A percentile compares a stretch with the other conserved stretches of the same genome.
Evolutionary conservation across 331 rosid species (phyloP).

Genomic region (Quercus tomentella): DNA sequence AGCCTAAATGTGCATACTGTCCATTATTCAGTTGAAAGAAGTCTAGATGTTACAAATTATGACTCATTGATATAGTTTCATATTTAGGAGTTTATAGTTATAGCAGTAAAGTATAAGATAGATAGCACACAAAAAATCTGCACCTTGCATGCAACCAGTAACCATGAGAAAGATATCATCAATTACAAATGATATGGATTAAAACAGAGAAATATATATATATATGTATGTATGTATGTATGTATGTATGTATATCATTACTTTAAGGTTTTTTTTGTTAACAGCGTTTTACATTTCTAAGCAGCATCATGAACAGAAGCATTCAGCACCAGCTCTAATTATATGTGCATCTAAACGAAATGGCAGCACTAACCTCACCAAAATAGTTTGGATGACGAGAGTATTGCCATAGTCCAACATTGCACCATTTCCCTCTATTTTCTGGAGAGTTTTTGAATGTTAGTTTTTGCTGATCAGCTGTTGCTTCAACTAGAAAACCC

Average conservation of each 20-base stretch:
- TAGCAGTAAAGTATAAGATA: background rate
- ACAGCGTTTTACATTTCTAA: background rate
- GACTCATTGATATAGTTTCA: background rate
- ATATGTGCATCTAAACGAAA: slow-evolving; percentile 11
- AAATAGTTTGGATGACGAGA: slow-evolving; percentile 98
- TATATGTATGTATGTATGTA: accelerated
- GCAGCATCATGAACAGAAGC: background rate
- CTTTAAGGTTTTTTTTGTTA: background rate
- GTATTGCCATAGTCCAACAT: slow-evolving; percentile 75
- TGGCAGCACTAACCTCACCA: slow-evolving; percentile 73
- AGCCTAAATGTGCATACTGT: background rate
- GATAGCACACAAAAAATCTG: background rate
- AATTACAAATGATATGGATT: background rate
- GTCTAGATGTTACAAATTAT: background rate
- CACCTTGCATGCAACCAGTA: background rate
- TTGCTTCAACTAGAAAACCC: slow-evolving; percentile 68
- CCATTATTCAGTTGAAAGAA: background rate
- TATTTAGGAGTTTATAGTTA: background rate
- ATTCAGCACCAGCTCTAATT: slow-evolving; percentile 4
- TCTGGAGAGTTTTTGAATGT: slow-evolving; percentile 51
- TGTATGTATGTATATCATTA: background rate
- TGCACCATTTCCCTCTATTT: slow-evolving; percentile 90
- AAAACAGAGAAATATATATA: background rate
- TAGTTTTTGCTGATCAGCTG: slow-evolving; percentile 89
- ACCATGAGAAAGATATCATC: background rate